Base-by-base conservation (phyloP, 1,139 yeast species). In the Yamadazyma siamensis region DNA sequence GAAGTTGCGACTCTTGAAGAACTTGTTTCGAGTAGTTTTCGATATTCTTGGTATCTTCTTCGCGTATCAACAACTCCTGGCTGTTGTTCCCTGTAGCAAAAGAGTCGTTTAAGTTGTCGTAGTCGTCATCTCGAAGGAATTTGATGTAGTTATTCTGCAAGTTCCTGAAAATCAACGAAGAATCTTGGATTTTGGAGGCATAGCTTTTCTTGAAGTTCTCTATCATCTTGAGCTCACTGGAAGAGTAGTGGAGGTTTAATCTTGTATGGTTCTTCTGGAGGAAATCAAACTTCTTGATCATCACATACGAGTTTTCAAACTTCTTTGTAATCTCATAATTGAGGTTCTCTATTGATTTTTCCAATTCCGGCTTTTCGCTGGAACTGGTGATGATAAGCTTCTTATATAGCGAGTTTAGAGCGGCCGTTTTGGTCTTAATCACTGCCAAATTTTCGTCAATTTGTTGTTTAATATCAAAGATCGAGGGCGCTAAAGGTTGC, bases 121-220 rank as follows among this genome's bases (percentile, higher is more conserved):
- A 77, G 33, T 82, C 89, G 48, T 82, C 91, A 43, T 81, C 80
- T 41, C 79, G 71, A 35, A 83, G 58, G 45, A 80, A 77, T 47
- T 85, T 83, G 50, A 94, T 78, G 50, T 91, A 94, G 46, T 83
- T 80, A 46, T 89, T 86, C 54, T 91, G 99, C 48, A 89, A 64
- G 48, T 86, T 85, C 33, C 98, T 65, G 58, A 89, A 91, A 31
- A 71, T 70, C 16, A 89, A 74, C 25, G 94, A 81, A 28, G 75
- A 64, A 27, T 78, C 80, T 54, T 91, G 97, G 23, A 94, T 81
- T 52, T 81, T 80, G 24, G 81, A 66, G 3, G 98, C 98, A 55
- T 89, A 77, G 27, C 79, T 80, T 47, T 86, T 83, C 55, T 86
- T 84, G 61, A 86, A 77, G 55, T 89, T 91, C 30, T 76, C 80